Evolutionary conservation across 179 eudicot species (phyloP), one percentile per base, ranked within the genome.

Genomic region (Spergularia azorica): DNA sequence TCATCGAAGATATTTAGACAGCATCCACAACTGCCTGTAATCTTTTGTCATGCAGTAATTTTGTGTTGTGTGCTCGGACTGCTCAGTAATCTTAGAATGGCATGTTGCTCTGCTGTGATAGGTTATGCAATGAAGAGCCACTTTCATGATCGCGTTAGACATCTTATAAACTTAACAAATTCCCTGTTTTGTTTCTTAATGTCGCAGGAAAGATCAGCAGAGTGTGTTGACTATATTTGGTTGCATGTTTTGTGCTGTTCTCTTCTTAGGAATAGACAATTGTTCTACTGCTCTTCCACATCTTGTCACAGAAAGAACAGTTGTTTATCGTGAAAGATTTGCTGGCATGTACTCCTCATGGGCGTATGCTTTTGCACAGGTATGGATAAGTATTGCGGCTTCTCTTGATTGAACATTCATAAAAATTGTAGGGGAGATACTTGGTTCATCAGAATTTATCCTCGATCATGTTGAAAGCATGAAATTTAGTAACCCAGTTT

Each of bases 291-390:
- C 84, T 18, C 38, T 90, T 26, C 89, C 92, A 14, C 81, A 85
- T 71, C 69, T 92, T 38, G 72, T 86, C 79, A 87, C 83, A 11
- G 97, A 94, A 68, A 79, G 94, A 83, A 77, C 83, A 61, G 96
- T 92, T 52, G 71, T 94, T 4, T 90, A 88, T 79, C 83, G 98
- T 70, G 98, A 94, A 83, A 88, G 87, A 83, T 92, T 90, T 84
- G 89, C 98, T 9, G 98, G 98, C 67, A 94, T 90, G 97, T 94
- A 94, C 80, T 85, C 89, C 51, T 79, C 96, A 6, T 90, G 92
- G 94, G 94, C 92, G 55, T 89, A 90, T 79, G 83, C 94, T 72
- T 85, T 87, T 78, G 94, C 97, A 9, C 98, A 94, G 96, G 98
- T 94, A 82, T 26, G 9, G 4, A 20, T 16, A 20, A 16, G 38